Percentiles rank a stretch among this genome's conserved stretches.
Conservation (phyloP, 257 asterid species). For the Solanum sejunctum region DNA sequence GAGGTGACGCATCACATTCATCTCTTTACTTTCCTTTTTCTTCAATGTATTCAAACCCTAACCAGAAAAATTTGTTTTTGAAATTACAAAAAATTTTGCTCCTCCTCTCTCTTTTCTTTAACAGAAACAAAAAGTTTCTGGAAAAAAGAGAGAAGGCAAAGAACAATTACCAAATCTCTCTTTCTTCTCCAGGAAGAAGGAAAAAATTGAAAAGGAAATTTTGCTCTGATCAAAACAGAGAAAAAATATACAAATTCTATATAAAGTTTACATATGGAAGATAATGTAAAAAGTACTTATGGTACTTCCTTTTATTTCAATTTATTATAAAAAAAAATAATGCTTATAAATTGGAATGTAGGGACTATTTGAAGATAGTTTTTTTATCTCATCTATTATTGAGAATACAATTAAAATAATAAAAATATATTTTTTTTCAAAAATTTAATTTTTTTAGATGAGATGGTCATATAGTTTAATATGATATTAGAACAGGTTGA, state of each 20-base stretch:
- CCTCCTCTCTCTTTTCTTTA: not conserved
- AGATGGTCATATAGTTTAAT: no score
- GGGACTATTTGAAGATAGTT: not conserved
- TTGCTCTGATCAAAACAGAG: not conserved
- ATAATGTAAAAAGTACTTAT: no score
- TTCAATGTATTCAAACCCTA: not conserved
- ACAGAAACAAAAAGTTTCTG: not conserved
- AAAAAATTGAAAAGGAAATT: not conserved
- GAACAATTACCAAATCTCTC: not conserved
- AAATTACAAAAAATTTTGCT: not conserved
- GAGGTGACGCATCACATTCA: slow-evolving; percentile 94
- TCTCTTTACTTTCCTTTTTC: slow-evolving; percentile 6
- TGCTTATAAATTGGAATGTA: not conserved
- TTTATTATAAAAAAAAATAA: no score
- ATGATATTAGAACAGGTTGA: no score
- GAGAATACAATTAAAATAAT: not conserved
- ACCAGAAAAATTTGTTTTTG: not conserved
- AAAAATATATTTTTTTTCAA: no score
- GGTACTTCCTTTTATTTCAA: no score
- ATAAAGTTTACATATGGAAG: not conserved
- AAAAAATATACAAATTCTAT: not conserved
- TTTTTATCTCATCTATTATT: not conserved
- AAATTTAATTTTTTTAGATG: no score
- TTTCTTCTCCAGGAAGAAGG: not conserved
- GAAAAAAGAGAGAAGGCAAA: not conserved